Conservation (phyloP, 1,139 yeast genomes). For the Blastobotrys capitulatus region DNA sequence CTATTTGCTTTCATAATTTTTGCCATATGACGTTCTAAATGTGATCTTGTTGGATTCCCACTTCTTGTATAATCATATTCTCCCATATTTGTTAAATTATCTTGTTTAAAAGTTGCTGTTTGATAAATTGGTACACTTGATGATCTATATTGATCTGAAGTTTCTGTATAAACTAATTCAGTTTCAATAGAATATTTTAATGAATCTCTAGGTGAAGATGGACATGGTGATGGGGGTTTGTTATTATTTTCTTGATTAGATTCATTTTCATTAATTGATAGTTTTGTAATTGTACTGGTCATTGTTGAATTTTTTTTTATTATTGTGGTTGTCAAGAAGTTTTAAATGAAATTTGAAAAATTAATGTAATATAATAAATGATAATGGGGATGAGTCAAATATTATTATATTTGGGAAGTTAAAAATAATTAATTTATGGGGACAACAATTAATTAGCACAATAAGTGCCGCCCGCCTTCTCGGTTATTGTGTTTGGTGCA, state of each 20-base stretch:
- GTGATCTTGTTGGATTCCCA: conserved; percentile 91
- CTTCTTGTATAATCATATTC: conserved; percentile 88
- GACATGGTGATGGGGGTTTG: conserved; percentile 37
- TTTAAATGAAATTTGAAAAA: neutral
- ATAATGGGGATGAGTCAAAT: neutral
- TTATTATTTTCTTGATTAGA: no score
- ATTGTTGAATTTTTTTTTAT: conserved; percentile 12
- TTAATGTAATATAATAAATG: neutral
- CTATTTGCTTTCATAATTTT: conserved; percentile 69
- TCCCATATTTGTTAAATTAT: conserved; percentile 68
- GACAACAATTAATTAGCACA: no score
- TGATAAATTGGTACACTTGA: conserved; percentile 88
- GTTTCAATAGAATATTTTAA: conserved; percentile 49
- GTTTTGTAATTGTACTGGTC: conserved; percentile 10
- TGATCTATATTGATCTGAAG: conserved; percentile 70
- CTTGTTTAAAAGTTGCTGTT: conserved; percentile 88
- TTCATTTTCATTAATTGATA: neutral
- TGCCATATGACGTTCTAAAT: conserved; percentile 69
- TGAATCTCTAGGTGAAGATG: conserved; percentile 31
- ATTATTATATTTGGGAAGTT: no score
- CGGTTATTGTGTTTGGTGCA: no score
- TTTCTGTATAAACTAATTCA: conserved; percentile 61
- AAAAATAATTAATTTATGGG: no score
- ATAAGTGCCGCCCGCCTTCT: no score
- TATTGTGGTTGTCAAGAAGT: neutral